Evolutionary conservation across 2,329 filamentous ascomycete species (phyloP).

Genomic region (Hymenoscyphus repandus): DNA sequence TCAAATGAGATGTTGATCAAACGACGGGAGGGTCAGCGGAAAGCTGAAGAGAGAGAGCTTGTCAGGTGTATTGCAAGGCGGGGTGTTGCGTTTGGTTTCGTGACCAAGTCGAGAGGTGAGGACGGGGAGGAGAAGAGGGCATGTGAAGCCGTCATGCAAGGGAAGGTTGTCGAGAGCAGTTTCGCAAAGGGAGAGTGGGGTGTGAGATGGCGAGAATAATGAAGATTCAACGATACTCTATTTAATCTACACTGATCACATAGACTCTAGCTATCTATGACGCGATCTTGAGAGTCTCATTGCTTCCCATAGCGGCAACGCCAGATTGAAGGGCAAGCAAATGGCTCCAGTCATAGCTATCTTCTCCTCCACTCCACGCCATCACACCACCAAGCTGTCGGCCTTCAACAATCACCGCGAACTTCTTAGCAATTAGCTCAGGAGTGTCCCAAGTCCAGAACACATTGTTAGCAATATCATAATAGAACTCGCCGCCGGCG

Average conservation of each 20-base stretch:
- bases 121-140: slow-evolving; percentile 36
- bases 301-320: neutral
- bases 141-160: slow-evolving; percentile 56
- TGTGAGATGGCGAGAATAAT: slow-evolving; percentile 47
- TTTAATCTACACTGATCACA: no score
- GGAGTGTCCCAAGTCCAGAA: slow-evolving; percentile 73
- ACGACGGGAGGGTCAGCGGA: slow-evolving; percentile 29
- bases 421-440: slow-evolving; percentile 54
- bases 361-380: slow-evolving; percentile 68
- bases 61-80: slow-evolving; percentile 15
- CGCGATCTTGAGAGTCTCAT: no score
- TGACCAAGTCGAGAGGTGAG: neutral
- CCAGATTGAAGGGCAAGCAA: slow-evolving; percentile 35
- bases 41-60: slow-evolving; percentile 16
- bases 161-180: slow-evolving; percentile 52
- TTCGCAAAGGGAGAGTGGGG: slow-evolving; percentile 58
- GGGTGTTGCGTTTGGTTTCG: slow-evolving; percentile 19
- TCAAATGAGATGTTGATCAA: slow-evolving; percentile 46
- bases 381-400: slow-evolving; percentile 62
- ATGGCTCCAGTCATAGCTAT: slow-evolving; percentile 41
- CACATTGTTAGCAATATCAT: slow-evolving; percentile 48
- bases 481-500: slow-evolving; percentile 61
- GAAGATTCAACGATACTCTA: neutral
- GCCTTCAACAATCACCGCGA: slow-evolving; percentile 49
- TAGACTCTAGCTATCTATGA: no score